Conservation (phyloP, 805 yeast genomes). For the Wickerhamomyces mucosus region DNA sequence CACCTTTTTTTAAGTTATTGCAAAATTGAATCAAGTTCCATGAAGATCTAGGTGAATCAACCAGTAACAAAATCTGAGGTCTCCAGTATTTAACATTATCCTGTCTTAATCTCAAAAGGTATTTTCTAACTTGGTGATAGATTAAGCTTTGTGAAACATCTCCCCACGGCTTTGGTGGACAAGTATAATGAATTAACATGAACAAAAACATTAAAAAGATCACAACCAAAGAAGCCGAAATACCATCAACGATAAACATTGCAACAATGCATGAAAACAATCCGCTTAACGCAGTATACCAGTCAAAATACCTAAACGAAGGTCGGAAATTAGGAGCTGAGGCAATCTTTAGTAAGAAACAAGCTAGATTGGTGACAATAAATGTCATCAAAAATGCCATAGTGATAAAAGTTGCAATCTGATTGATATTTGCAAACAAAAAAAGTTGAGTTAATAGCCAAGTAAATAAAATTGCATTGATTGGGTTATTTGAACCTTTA, state of each 20-base stretch:
- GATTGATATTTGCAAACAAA: slow-evolving; percentile 82
- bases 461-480: slow-evolving; percentile 59
- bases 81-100: slow-evolving; percentile 98
- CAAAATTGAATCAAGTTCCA: slow-evolving; percentile 92
- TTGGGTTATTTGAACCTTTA: slow-evolving; percentile 43
- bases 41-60: slow-evolving; percentile 85
- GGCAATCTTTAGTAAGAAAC: slow-evolving; percentile 77
- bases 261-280: slow-evolving; percentile 62
- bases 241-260: slow-evolving; percentile 91
- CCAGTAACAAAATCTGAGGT: slow-evolving; percentile 82
- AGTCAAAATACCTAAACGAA: slow-evolving; percentile 78
- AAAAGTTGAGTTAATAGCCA: slow-evolving; percentile 81
- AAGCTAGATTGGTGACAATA: slow-evolving; percentile 87
- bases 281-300: slow-evolving; percentile 75
- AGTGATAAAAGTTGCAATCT: slow-evolving; percentile 89
- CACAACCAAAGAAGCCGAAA: slow-evolving; percentile 73
- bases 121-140: slow-evolving; percentile 94
- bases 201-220: slow-evolving; percentile 58
- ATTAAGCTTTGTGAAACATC: slow-evolving; percentile 94
- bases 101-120: slow-evolving; percentile 68
- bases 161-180: slow-evolving; percentile 97
- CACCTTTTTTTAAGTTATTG: slow-evolving; percentile 92
- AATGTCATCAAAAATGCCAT: slow-evolving; percentile 98
- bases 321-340: slow-evolving; percentile 99
- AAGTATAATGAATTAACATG: slow-evolving; percentile 72